Conservation (phyloP, 2,329 filamentous ascomycete species). For the Leptographium lundbergii region DNA sequence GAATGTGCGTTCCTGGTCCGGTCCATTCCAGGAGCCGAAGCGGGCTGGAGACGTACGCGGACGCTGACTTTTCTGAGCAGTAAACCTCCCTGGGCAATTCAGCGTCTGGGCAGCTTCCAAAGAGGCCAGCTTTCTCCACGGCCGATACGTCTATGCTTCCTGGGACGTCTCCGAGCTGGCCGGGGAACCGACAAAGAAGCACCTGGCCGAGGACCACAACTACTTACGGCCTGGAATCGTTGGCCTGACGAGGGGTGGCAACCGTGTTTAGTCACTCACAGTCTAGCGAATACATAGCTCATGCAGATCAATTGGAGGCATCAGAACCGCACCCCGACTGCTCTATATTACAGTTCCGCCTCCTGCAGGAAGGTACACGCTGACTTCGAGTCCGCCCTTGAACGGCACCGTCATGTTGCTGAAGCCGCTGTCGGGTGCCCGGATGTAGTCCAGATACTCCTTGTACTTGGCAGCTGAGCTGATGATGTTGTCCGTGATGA, state of each 20-base stretch:
- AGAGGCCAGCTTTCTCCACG: slow-evolving; percentile 26
- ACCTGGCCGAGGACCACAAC: slow-evolving; percentile 9
- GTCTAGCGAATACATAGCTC: not conserved
- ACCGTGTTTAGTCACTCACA: not conserved
- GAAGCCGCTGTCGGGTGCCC: slow-evolving; percentile 28
- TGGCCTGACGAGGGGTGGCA: not conserved
- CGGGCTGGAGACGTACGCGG: too few relatives aligned
- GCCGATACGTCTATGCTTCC: slow-evolving; percentile 25
- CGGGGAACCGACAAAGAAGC: slow-evolving; percentile 6
- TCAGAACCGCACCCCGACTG: too few relatives aligned
- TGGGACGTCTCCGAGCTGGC: slow-evolving; percentile 30
- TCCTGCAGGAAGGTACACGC: slow-evolving; percentile 9
- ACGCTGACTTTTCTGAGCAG: not conserved
- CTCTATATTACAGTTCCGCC: not conserved
- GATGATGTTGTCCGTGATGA: slow-evolving; percentile 29
- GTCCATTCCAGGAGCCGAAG: too few relatives aligned
- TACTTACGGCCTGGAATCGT: slow-evolving; percentile 11
- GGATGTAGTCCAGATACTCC: slow-evolving; percentile 26
- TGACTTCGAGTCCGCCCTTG: slow-evolving; percentile 13
- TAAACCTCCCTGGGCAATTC: slow-evolving; percentile 17
- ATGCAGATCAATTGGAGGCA: too few relatives aligned
- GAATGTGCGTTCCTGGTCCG: not conserved
- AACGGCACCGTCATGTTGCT: slow-evolving; percentile 14
- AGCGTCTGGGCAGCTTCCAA: slow-evolving; percentile 25
- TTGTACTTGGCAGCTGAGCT: slow-evolving; percentile 20